Evolutionary conservation across 345 rosid genomes (phyloP), one percentile per base, ranked within the genome.

Genomic region (Moricandia moricandioides): DNA sequence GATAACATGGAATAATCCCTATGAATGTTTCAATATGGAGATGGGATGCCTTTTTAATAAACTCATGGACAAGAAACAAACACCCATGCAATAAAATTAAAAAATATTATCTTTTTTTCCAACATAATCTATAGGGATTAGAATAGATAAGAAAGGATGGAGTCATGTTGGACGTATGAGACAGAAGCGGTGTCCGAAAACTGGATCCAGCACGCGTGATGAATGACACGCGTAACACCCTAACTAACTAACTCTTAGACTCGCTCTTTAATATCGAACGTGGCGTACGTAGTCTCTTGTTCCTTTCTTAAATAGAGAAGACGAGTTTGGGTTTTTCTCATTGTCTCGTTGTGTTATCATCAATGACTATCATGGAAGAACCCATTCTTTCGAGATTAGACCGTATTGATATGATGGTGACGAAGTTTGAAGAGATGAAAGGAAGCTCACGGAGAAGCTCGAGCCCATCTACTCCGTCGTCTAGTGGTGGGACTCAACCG

Each of bases 371-470:
- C 34, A 49, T 39, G 13, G 72, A 74, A 56, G 78, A 74, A 57
- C 78, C 78, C 1, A 66, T 74, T 4, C 72, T 74, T n/a, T 74
- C 78, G 10, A 74, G 78, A 66, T 58, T 74, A 30, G 49, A 74
- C 43, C 78, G 72, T 74, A 56, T 74, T 18, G 78, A 74, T 57
- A 57, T 40, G 72, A 66, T 74, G 72, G 65, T 74, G 37, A 74
- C 60, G 18, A 74, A 74, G 66, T 17, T 74, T 8, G 72, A 74
- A 16, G 78, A 66, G 49, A 74, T 74, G 66, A 74, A 66, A 66
- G 78, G 72, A 57, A 57, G 77, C 65, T 73, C 77, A 16, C 66
- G 78, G 58, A 72, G 72, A 57, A 57, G 77, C 65, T 73, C 77
- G 26, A 74, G 78, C 13, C 72, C 72, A 17, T 74, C 78, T 17